Evolutionary conservation across 2,329 filamentous ascomycete species (phyloP).

Genomic region (Grosmannia serpens): DNA sequence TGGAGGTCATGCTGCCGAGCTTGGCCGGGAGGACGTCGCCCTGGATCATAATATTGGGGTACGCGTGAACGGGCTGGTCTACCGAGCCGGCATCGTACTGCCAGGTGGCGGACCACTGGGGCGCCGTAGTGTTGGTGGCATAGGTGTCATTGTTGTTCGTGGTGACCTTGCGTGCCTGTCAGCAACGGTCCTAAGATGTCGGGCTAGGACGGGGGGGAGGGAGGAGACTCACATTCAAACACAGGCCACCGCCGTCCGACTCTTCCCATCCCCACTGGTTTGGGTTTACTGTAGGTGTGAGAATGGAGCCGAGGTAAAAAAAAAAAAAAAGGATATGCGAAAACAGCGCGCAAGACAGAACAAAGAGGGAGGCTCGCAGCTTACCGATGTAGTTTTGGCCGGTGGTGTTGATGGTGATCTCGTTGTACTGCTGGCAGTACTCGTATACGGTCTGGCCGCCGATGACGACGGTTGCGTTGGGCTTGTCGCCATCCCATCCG

Average conservation of each 20-base stretch:
- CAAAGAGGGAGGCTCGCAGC: constrained; percentile 19
- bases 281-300: constrained; percentile 32
- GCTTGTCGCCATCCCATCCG: constrained; percentile 11
- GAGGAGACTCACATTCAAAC: constrained; percentile 37
- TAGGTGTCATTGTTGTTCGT: constrained; percentile 39
- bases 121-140: constrained; percentile 30
- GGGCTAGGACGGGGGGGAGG: neutral
- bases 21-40: constrained; percentile 28
- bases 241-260: constrained; percentile 28
- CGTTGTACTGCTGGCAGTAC: constrained; percentile 12
- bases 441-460: constrained; percentile 5
- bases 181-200: too few relatives aligned
- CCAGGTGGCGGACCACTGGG: constrained; percentile 41
- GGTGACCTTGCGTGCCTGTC: constrained; percentile 26
- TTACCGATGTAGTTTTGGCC: constrained; percentile 36
- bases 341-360: neutral
- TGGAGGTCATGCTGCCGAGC: too few relatives aligned
- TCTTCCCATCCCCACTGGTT: constrained; percentile 40
- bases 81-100: constrained; percentile 28
- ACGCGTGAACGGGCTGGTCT: constrained; percentile 39
- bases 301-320: neutral
- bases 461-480: constrained; percentile 6
- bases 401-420: constrained; percentile 10
- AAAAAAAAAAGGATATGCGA: constrained; percentile 2
- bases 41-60: constrained; percentile 39